A percentile compares a stretch with the other conserved stretches of the same genome.
These are phyloP conservation scores for Triangularia verruculosa DNA, from an alignment of 2,329 filamentous ascomycete species.

Conservation along the genomic window DNA sequence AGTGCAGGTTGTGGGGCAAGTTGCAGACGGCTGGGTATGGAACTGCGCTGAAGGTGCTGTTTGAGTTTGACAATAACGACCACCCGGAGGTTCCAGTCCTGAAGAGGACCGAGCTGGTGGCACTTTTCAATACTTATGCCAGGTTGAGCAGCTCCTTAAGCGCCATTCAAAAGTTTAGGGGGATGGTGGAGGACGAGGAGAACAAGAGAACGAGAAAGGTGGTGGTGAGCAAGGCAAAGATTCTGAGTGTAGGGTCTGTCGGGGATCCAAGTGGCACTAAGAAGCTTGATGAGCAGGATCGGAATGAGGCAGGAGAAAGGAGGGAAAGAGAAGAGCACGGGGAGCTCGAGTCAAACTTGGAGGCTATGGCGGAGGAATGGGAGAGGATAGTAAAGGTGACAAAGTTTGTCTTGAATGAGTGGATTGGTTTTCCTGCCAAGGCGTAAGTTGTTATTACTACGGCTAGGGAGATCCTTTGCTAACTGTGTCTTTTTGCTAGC, in stretches of 20 bases:
- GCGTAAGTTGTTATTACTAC: slow-evolving; percentile 55
- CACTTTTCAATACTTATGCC: slow-evolving; percentile 90
- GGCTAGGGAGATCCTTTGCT: slow-evolving; percentile 1
- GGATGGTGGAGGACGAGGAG: slow-evolving; percentile 45
- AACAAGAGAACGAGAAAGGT: slow-evolving; percentile 28
- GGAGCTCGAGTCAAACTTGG: slow-evolving; percentile 32
- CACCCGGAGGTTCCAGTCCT: slow-evolving; percentile 58
- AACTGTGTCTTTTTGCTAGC: slow-evolving; percentile 30
- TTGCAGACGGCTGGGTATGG: slow-evolving; percentile 93
- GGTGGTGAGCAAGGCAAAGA: slow-evolving; percentile 41
- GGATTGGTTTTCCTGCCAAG: slow-evolving; percentile 64
- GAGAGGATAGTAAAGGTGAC: slow-evolving; percentile 59
- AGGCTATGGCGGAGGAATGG: slow-evolving; percentile 64
- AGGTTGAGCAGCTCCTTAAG: slow-evolving; percentile 78
- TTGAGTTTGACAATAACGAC: slow-evolving; percentile 77
- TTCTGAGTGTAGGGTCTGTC: slow-evolving; percentile 42
- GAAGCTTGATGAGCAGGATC: slow-evolving; percentile 42
- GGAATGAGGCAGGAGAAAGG: slow-evolving; percentile 32
- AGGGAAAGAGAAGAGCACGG: slow-evolving; percentile 42
- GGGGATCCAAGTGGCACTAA: slow-evolving; percentile 35
- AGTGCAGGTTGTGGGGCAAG: slow-evolving; percentile 97
- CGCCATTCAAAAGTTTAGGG: slow-evolving; percentile 69
- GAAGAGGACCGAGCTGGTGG: slow-evolving; percentile 87
- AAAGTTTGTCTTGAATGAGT: slow-evolving; percentile 66
- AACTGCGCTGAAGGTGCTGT: slow-evolving; percentile 90